Percentiles rank a stretch among this genome's conserved stretches.
These are phyloP conservation scores for Diaporthe longicolla DNA, from an alignment of 2,329 filamentous ascomycete species.

Conservation along the genomic window DNA sequence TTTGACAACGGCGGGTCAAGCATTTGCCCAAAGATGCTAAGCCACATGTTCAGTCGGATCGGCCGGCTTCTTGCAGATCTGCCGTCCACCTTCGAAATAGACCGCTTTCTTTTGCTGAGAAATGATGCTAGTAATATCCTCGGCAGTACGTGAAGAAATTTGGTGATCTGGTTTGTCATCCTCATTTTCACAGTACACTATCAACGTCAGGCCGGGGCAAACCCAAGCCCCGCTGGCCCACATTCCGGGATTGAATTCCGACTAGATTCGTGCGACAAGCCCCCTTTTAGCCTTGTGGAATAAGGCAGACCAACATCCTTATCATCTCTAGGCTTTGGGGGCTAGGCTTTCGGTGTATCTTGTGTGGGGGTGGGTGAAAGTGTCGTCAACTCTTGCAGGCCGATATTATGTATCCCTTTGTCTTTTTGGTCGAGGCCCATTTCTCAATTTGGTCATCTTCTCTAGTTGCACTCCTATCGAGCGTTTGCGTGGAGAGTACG, in stretches of 20 bases:
- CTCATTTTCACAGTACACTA: slow-evolving; percentile 6
- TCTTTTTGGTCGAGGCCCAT: not conserved
- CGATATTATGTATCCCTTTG: not conserved
- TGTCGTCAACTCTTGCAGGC: not conserved
- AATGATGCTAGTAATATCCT: not conserved
- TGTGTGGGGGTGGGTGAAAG: not conserved
- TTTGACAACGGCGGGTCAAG: not conserved
- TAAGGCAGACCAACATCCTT: not conserved
- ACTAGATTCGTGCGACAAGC: not conserved
- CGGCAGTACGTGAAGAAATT: not conserved
- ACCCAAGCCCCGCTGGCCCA: slow-evolving; percentile 21
- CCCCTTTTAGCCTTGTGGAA: not conserved
- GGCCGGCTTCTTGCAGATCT: not conserved
- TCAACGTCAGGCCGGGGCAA: slow-evolving; percentile 7
- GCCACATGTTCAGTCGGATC: not conserved
- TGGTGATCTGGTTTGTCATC: slow-evolving; percentile 23
- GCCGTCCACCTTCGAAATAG: not conserved
- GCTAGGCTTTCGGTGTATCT: not conserved
- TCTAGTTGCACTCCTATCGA: not conserved
- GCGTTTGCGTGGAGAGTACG: slow-evolving; percentile 3
- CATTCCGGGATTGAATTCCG: not conserved
- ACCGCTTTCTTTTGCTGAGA: not conserved
- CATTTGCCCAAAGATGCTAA: not conserved
- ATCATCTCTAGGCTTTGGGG: too few relatives aligned
- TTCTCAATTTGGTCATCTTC: slow-evolving; percentile 12